Percentiles rank a stretch among this genome's conserved stretches.
Evolutionary conservation across 331 rosid genomes (phyloP).

Genomic region (Erythrophleum ivorense): DNA sequence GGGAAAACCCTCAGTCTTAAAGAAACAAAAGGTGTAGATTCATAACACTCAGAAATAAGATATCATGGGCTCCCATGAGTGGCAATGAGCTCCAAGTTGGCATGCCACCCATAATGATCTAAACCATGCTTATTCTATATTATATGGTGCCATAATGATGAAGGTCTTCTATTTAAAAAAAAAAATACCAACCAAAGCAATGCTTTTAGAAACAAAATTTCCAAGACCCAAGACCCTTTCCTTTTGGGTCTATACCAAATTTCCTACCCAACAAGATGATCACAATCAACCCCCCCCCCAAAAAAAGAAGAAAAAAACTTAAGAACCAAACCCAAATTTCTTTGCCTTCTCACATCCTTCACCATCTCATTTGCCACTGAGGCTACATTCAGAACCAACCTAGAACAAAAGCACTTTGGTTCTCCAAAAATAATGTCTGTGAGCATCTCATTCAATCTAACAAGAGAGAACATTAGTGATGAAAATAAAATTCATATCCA

Average conservation of each 20-base stretch:
- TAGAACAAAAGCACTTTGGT: neutral
- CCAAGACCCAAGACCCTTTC: neutral
- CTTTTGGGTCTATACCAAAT: neutral
- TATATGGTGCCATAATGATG: neutral
- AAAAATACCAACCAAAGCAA: neutral
- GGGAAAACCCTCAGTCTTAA: neutral
- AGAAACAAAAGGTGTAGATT: neutral
- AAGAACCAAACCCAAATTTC: neutral
- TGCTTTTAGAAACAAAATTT: neutral
- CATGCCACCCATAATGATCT: neutral
- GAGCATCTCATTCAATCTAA: neutral
- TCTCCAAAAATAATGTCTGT: neutral
- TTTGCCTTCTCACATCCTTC: neutral
- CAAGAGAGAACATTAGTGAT: neutral
- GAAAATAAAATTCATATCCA: neutral
- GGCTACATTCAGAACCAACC: neutral
- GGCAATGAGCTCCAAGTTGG: neutral
- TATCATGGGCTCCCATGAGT: neutral
- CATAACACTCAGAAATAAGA: neutral
- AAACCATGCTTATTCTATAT: neutral
- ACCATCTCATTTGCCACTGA: neutral
- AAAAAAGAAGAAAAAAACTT: neutral
- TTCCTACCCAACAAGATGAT: neutral
- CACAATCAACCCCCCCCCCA: neutral
- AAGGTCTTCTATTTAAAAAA: neutral